Evolutionary conservation across 2,329 filamentous ascomycete species (phyloP), one percentile per base, ranked within the genome.

Genomic region (Colletotrichum lentis): DNA sequence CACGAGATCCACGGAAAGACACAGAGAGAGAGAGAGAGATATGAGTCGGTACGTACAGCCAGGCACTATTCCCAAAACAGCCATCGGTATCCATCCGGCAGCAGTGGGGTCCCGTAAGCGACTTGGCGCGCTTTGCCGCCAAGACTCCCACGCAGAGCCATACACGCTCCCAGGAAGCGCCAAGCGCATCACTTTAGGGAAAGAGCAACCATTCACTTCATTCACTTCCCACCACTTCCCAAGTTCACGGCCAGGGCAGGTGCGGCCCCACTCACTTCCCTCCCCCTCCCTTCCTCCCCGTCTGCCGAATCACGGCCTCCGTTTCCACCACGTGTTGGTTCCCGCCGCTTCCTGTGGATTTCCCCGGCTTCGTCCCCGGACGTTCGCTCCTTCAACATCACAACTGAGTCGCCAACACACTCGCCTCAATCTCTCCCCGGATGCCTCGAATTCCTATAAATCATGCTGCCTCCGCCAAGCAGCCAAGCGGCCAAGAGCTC

Each of bases 401-500:
- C 57, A 14, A 49, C 20, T 3, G 5, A 54, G 27, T 64, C 46
- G 27, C 24, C 55, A 7, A 31, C 62, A 12, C 20, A 24, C 24
- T 46, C 50, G 49, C 22, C 54, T 39, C 41, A 49, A 58, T 43
- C n/a, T 18, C 27, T 24, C 39, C 43, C 43, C 20, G 50, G 66
- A 46, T 16, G 18, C 37, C 44, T 24, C 24, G 55, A 59, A 60
- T 41, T 31, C 35, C 55, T 69, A 69, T 69, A 69, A 61, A 69
- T 50, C 44, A 16, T 47, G 49, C 55, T 56, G 43, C 44, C 50
- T 57, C 44, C 62, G 66, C 66, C 66, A 69, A 69, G 66, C 55
- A 44, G 66, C 66, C 66, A 69, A 69, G 66, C 55, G 12, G 66
- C 66, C 56, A 69, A 69, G 66, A 47, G n/a, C 35, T 31, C 49